A percentile compares a stretch with the other conserved stretches of the same genome.
Conservation (phyloP, 495 filamentous ascomycete genomes). For the Lindgomyces ingoldianus region DNA sequence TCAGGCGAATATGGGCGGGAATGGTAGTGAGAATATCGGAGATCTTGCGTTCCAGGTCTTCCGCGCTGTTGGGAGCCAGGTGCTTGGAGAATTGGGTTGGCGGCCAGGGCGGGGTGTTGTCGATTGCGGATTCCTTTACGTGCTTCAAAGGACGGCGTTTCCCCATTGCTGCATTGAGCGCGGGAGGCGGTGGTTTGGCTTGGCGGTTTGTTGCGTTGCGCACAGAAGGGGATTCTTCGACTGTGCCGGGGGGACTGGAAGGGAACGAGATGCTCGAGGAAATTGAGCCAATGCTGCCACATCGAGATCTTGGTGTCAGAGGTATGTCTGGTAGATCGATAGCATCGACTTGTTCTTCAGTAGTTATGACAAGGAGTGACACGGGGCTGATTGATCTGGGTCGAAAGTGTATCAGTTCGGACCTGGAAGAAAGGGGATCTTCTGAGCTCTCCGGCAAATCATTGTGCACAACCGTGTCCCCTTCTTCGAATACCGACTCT, state of each 20-base stretch:
- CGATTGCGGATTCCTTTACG: slow-evolving; percentile 1
- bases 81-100: slow-evolving; percentile 29
- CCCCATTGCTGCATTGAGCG: slow-evolving; percentile 42
- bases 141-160: slow-evolving; percentile 37
- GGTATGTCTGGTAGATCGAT: neutral
- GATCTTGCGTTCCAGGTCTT: slow-evolving; percentile 82
- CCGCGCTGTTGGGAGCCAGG: slow-evolving; percentile 33
- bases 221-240: slow-evolving; percentile 35
- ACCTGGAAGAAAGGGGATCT: neutral
- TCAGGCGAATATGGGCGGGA: slow-evolving; percentile 76
- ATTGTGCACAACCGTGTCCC: slow-evolving; percentile 28
- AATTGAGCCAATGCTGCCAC: slow-evolving; percentile 26
- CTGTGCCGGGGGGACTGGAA: slow-evolving; percentile 24
- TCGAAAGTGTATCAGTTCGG: neutral
- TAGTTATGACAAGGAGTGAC: neutral
- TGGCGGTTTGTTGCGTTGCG: slow-evolving; percentile 25
- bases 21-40: slow-evolving; percentile 78
- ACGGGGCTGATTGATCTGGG: neutral
- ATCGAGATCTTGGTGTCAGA: slow-evolving; percentile 25
- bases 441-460: slow-evolving; percentile 5
- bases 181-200: slow-evolving; percentile 30
- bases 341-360: slow-evolving; percentile 2
- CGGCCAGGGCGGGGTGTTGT: slow-evolving; percentile 29
- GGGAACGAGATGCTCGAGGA: slow-evolving; percentile 23
- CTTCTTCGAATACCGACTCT: slow-evolving; percentile 27